Base-by-base conservation (phyloP, 208 protist genomes). In the Borovskyia barvae region DNA sequence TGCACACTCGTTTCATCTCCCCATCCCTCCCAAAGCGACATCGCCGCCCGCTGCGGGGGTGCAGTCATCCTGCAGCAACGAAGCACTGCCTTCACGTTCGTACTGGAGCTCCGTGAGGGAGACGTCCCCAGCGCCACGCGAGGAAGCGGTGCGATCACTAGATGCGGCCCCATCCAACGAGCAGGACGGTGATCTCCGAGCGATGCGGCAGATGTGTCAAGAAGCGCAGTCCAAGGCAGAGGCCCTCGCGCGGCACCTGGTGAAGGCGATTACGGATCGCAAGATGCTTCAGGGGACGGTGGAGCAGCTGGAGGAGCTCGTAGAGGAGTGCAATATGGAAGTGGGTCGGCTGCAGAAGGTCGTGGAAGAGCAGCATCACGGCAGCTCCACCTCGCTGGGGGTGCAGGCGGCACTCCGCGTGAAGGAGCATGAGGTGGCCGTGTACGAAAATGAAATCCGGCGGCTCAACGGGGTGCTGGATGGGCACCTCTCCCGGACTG, bases 361-460 rank as follows among this genome's bases (percentile, higher is more conserved):
- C 24, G 67, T 79, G 4, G 76, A 80, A 54, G 53, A 78, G 45
- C 70, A 87, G 70, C 72, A 78, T 46, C 56, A 62, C 26, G 56
- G 71, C 30, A 59, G 52, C 22, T 46, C 46, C 24, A 46, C 32
- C 63, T 53, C 54, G 40, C 43, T 62, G 39, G 64, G 40, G n/a
- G 36, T 68, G 45, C 36, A 52, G 62, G 71, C 77, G 11, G 75
- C 82, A 26, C 49, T 89, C 43, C 69, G 80, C 15, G 79, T 76
- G 6, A 94, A 94, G 66, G 84, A 91, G 51, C 65, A 80, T 14
- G 87, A 94, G 58, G 57, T 94, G 28, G 73, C 69, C 29, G 52
- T 90, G 25, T 94, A 82, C 55, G 87, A 94, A 30, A 77, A 85
- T 24, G 87, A 94, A 47, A 80, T 94, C 15, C 40, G 66, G 45